Evolutionary conservation across 495 filamentous ascomycete genomes (phyloP).

Genomic region (Penicillium simplicissimum): DNA sequence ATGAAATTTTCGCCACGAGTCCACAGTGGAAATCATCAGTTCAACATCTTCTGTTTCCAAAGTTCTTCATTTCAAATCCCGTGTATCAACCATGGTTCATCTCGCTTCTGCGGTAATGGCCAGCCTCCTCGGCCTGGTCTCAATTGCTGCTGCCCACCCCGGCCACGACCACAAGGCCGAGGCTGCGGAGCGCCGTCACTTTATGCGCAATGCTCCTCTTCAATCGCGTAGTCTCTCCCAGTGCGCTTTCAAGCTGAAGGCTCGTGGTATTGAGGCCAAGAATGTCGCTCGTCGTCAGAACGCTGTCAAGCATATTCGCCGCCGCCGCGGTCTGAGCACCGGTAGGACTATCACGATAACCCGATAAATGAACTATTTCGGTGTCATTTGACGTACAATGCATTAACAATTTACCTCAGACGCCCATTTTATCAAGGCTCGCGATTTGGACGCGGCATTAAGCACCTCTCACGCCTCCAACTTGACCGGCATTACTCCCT

Average conservation of each 20-base stretch:
- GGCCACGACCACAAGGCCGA: slow-evolving; percentile 51
- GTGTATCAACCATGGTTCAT: slow-evolving; percentile 20
- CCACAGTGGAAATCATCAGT: background rate
- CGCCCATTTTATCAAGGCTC: slow-evolving; percentile 36
- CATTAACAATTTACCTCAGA: slow-evolving; percentile 8
- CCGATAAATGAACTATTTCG: background rate
- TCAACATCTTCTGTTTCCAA: background rate
- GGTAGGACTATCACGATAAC: slow-evolving; percentile 8
- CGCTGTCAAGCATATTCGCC: slow-evolving; percentile 33
- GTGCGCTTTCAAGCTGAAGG: slow-evolving; percentile 50
- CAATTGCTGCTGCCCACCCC: slow-evolving; percentile 42
- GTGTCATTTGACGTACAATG: background rate
- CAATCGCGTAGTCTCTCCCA: slow-evolving; percentile 45
- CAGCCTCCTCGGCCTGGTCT: slow-evolving; percentile 21
- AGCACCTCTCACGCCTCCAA: slow-evolving; percentile 46
- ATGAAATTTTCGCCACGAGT: background rate
- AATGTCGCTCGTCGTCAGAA: slow-evolving; percentile 47
- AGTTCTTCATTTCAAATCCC: background rate
- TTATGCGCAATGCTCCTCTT: slow-evolving; percentile 34
- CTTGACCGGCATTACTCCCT: slow-evolving; percentile 46
- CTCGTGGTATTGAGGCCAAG: slow-evolving; percentile 48
- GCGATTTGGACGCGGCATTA: slow-evolving; percentile 43
- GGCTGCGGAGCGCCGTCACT: slow-evolving; percentile 45
- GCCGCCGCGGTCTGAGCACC: slow-evolving; percentile 25
- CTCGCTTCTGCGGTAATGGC: slow-evolving; percentile 18